Evolutionary conservation across 2,329 filamentous ascomycete genomes (phyloP), one percentile per base, ranked within the genome.

Genomic region (Ceratocystis albifundus): DNA sequence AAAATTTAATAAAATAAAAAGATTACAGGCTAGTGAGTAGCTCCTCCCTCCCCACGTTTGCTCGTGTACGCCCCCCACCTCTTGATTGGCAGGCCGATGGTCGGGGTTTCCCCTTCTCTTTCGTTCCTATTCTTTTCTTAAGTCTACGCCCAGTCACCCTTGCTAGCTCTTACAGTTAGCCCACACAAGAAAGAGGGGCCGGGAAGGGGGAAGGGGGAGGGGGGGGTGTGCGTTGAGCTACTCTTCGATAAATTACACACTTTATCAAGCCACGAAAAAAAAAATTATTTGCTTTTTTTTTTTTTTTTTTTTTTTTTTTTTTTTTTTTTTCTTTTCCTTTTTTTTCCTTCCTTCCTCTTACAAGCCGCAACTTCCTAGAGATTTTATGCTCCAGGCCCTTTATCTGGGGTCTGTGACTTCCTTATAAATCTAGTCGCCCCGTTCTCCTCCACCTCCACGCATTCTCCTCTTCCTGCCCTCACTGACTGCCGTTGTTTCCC

Each of bases 371-470:
- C 45, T 62, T 62, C 32, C 61, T 45, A 57, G 53, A 57, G 53
- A 57, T 57, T 57, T 25, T 53, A 22, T 57, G 28, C 53, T 30
- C 53, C 28, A 57, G 30, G 32, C 53, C 32, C 22, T 32, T 57
- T 63, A 63, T 63, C 61, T 63, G 61, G 61, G 61, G 61, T 44
- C 28, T 32, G 53, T 32, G 32, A 28, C 53, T 57, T 63, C 22
- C 22, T 45, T 63, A 63, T 63, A 63, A 63, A 48, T 30, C 10
- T 25, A 63, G 61, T 32, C 48, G 61, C 61, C 61, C 61, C 61
- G 61, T 63, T 41, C 61, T 61, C 59, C 59, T 30, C 59, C 61
- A 17, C n/a, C 12, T 57, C 53, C 22, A 28, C 53, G 17, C 53
- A 55, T 55, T 57, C 48, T 50, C 48, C 22, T 50, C 48, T 50